Base-by-base conservation (phyloP, 139 green algal genomes). In the Closterium sp. region DNA sequence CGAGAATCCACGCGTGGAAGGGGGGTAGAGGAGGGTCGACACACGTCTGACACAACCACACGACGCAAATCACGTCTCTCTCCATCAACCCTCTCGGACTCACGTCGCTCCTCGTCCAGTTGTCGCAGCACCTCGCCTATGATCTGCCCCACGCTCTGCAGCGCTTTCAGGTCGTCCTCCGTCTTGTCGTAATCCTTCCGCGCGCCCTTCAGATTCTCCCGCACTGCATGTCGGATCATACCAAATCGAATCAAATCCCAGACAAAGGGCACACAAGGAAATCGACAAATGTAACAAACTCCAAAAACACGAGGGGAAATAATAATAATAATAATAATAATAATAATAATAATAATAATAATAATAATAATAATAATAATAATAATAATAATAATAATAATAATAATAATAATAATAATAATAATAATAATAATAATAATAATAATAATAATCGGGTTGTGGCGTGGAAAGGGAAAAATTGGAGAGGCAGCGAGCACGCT, bases 61-160 rank as follows among this genome's bases (percentile, higher is more conserved):
- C 38, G 7, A 79, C 24, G 17, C 62, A 27, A 24, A 4, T 79
- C 19, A 79, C 62, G 27, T 79, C 62, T 79, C 2, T 24, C 17
- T 24, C 62, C 62, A 79, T 22, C 62, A 22, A 79, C 62, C 17
- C 62, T 79, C 62, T 4, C 19, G 17, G 62, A 97, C 97, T 97
- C 90, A 99, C n/a, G 99, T 90, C 98, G 95, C 93, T 99, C 98
- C 70, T 99, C 97, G 91, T 99, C 98, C 3, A 99, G 95, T 95
- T 99, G 98, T 4, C 98, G 89, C 32, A 99, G 96, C 34, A 99
- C 98, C 95, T 99, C 98, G 4, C 98, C 98, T 32, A 99, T 99
- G 90, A 99, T 99, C 92, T 99, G 98, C 29, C 98, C 98, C 7
- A 99, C 98, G 92, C 97, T 99, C 93, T 99, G 98, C 92, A 99